phyloP scores from a whole-genome alignment of 495 filamentous ascomycete genomes.

The Patellaria atrata region DNA sequence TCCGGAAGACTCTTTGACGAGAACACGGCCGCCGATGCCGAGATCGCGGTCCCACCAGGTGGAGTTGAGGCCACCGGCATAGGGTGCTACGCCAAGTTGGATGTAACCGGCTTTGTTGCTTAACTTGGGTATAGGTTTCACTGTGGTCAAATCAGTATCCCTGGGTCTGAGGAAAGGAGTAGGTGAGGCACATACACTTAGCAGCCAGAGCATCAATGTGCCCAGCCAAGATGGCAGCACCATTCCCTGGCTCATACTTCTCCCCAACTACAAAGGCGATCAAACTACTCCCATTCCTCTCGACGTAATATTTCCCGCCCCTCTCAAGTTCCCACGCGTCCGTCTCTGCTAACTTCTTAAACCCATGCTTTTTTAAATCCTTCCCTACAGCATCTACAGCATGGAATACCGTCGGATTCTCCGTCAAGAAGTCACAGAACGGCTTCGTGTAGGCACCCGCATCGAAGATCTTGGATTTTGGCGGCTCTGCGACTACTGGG shows the following conservation, averaged over 20 bases:
- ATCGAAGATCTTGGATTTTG: too few relatives aligned
- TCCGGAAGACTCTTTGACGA: slow-evolving; percentile 61
- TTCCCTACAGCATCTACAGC: slow-evolving; percentile 60
- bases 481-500: too few relatives aligned
- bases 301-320: slow-evolving; percentile 79
- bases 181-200: slow-evolving; percentile 24
- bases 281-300: slow-evolving; percentile 71
- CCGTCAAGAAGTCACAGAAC: slow-evolving; percentile 75
- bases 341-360: slow-evolving; percentile 62
- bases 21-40: slow-evolving; percentile 72
- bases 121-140: slow-evolving; percentile 83
- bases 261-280: slow-evolving; percentile 80
- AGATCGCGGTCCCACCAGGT: slow-evolving; percentile 97
- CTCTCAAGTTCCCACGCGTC: slow-evolving; percentile 64
- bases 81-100: slow-evolving; percentile 87
- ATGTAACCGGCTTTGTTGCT: slow-evolving; percentile 65
- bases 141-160: slow-evolving; percentile 6
- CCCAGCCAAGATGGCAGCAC: slow-evolving; percentile 64
- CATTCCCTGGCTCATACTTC: slow-evolving; percentile 74
- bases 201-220: slow-evolving; percentile 89
- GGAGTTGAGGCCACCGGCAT: slow-evolving; percentile 68
- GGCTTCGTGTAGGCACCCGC: slow-evolving; percentile 79
- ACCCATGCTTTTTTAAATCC: slow-evolving; percentile 56
- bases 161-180: not conserved
- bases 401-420: slow-evolving; percentile 89